Conservation (phyloP, 2,329 filamentous ascomycete genomes). For the Venturia aucupariae region DNA sequence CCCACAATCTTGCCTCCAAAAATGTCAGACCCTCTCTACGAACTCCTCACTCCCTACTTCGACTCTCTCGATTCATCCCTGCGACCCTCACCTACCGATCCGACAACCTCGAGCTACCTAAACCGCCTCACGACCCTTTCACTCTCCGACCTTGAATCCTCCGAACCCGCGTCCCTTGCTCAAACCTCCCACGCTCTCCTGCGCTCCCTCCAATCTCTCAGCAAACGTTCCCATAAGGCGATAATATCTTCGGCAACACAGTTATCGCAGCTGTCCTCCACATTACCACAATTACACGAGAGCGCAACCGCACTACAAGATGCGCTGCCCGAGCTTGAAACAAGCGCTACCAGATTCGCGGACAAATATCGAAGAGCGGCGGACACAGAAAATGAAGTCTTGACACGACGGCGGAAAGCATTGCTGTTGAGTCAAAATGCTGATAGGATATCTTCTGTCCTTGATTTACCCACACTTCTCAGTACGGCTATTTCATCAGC, state of each 20-base stretch:
- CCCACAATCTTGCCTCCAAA: background rate
- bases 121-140: slow-evolving; percentile 67
- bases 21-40: slow-evolving; percentile 57
- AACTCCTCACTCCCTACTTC: slow-evolving; percentile 58
- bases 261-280: slow-evolving; percentile 61
- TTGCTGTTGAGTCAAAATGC: slow-evolving; percentile 78
- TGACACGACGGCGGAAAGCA: slow-evolving; percentile 67
- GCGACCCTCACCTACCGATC: slow-evolving; percentile 36
- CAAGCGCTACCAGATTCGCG: slow-evolving; percentile 70
- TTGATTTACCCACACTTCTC: slow-evolving; percentile 80
- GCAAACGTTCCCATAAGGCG: slow-evolving; percentile 78
- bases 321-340: slow-evolving; percentile 69
- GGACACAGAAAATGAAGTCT: slow-evolving; percentile 52
- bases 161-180: slow-evolving; percentile 69
- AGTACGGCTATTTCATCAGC: slow-evolving; percentile 62
- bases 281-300: slow-evolving; percentile 60
- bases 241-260: slow-evolving; percentile 74
- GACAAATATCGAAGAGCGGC: slow-evolving; percentile 68
- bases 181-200: slow-evolving; percentile 73
- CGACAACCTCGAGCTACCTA: slow-evolving; percentile 60
- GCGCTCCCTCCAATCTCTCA: slow-evolving; percentile 75
- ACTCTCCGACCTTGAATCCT: slow-evolving; percentile 59
- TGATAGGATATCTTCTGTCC: slow-evolving; percentile 79
- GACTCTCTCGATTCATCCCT: slow-evolving; percentile 34
- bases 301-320: slow-evolving; percentile 59